Conservation (phyloP, 495 filamentous ascomycete genomes). For the Penicillium verhagenii region DNA sequence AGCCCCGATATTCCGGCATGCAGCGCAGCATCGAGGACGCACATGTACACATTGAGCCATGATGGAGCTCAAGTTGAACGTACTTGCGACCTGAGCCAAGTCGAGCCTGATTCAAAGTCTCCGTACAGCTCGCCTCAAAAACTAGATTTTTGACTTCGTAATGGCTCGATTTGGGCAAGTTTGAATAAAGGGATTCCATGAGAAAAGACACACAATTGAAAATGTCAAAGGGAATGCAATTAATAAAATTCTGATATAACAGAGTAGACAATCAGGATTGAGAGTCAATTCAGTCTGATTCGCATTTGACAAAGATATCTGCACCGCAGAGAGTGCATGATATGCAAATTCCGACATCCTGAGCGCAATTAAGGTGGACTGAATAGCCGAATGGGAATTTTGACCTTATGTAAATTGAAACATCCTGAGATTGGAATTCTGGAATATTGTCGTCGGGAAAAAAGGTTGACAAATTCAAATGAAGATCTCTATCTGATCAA, state of each 20-base stretch:
- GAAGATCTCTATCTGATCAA: too few relatives aligned
- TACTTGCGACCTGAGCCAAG: not conserved
- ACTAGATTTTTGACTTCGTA: not conserved
- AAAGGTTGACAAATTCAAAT: too few relatives aligned
- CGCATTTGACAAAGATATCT: not conserved
- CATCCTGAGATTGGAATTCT: too few relatives aligned
- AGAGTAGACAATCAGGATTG: not conserved
- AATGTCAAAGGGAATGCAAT: not conserved
- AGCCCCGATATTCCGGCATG: not conserved
- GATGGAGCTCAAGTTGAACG: not conserved
- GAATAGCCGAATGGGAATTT: not conserved
- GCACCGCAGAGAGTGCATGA: not conserved
- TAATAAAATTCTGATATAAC: not conserved
- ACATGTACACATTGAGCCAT: not conserved
- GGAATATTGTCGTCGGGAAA: too few relatives aligned
- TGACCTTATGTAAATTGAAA: too few relatives aligned
- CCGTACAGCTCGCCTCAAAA: not conserved
- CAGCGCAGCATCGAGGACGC: constrained; percentile 1
- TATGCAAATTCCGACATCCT: not conserved
- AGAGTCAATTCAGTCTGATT: not conserved
- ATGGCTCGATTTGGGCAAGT: not conserved
- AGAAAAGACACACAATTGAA: not conserved
- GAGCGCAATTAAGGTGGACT: not conserved
- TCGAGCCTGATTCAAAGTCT: not conserved
- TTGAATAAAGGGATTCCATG: not conserved